Conservation (phyloP, 805 yeast genomes). For the Wickerhamomyces rabaulensis region DNA sequence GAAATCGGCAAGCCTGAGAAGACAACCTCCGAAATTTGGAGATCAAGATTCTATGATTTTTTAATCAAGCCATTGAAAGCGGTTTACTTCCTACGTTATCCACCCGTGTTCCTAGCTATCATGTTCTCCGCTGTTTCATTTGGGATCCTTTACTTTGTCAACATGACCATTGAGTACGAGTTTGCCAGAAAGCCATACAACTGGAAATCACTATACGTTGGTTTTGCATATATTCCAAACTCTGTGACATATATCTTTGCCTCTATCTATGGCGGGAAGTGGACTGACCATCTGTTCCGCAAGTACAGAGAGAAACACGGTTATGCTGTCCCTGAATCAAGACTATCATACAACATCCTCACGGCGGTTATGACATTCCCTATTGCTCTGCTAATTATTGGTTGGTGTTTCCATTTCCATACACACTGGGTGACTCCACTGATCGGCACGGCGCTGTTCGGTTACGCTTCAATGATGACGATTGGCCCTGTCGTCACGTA, state of each 20-base stretch:
- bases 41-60: constrained; percentile 37
- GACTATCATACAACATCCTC: constrained; percentile 71
- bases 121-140: constrained; percentile 67
- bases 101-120: constrained; percentile 68
- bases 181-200: constrained; percentile 65
- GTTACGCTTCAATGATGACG: constrained; percentile 78
- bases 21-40: constrained; percentile 20
- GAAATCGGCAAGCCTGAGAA: background rate
- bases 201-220: constrained; percentile 59
- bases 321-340: constrained; percentile 64
- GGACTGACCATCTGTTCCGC: constrained; percentile 61
- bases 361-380: constrained; percentile 61
- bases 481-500: constrained; percentile 80
- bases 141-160: constrained; percentile 64
- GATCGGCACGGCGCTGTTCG: constrained; percentile 76
- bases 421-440: constrained; percentile 76
- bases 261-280: constrained; percentile 73
- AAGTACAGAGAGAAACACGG: constrained; percentile 58
- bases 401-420: constrained; percentile 71
- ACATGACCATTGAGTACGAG: constrained; percentile 62
- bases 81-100: constrained; percentile 54
- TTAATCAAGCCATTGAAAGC: constrained; percentile 58
- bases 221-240: constrained; percentile 78
- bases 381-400: constrained; percentile 63
- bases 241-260: constrained; percentile 74